Percentiles rank a stretch among this genome's conserved stretches.
These are phyloP conservation scores for Telfairia occidentalis DNA, from an alignment of 331 rosid species.

Conservation along the genomic window DNA sequence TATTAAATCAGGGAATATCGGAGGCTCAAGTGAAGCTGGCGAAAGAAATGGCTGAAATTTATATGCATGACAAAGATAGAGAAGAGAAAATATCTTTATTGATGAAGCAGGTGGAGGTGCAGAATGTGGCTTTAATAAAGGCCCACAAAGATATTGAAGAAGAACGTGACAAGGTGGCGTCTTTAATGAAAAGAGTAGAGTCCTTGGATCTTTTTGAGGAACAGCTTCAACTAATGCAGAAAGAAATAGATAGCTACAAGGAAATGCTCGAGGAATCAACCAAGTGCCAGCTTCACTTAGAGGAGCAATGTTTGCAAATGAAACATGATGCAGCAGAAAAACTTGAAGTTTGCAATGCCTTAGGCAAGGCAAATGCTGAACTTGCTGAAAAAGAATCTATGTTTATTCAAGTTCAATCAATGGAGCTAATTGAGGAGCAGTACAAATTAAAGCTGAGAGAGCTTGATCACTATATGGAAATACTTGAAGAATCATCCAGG, in stretches of 20 bases:
- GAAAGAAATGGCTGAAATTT: constrained; percentile 28
- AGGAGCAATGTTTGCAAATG: constrained; percentile 29
- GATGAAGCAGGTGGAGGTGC: constrained; percentile 53
- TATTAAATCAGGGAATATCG: constrained; percentile 44
- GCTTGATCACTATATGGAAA: constrained; percentile 32
- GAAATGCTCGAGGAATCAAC: constrained; percentile 48
- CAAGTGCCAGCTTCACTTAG: constrained; percentile 26
- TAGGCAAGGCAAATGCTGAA: constrained; percentile 9
- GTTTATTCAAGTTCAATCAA: constrained; percentile 2
- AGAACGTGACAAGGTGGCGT: constrained; percentile 26
- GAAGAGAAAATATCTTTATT: constrained; percentile 28
- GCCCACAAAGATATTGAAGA: constrained; percentile 22
- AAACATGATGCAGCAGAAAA: constrained; percentile 13
- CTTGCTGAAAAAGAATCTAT: constrained; percentile 8
- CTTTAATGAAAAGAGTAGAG: constrained; percentile 28
- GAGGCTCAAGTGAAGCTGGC: constrained; percentile 41
- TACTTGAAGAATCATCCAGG: constrained; percentile 38
- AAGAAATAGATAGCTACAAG: constrained; percentile 39
- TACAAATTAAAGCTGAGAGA: constrained; percentile 19
- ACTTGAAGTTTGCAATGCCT: constrained; percentile 7
- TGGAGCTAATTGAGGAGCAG: constrained; percentile 13
- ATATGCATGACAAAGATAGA: constrained; percentile 25
- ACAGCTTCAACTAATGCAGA: constrained; percentile 23
- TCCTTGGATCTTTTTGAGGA: constrained; percentile 29
- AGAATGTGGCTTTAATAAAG: constrained; percentile 30